Evolutionary conservation across 768 basidiomycete species (phyloP), one percentile per base, ranked within the genome.

Genomic region (Pisolithus tinctorius): DNA sequence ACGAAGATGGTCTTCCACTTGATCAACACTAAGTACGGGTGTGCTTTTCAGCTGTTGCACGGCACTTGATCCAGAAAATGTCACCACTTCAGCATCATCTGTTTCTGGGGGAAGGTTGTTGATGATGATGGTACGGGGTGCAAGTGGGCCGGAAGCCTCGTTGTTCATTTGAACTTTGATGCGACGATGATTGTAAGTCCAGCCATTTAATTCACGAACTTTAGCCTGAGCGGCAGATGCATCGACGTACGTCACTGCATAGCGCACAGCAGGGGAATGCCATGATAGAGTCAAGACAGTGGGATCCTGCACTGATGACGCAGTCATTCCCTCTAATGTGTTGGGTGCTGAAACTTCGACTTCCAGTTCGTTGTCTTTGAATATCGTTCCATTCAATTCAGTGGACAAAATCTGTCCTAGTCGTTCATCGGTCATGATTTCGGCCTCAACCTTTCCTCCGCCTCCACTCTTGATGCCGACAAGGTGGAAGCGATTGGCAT

Each of bases 311-410:
- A 6, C 14, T 4, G 42, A 43, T 43, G 62, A 42, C 14, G 20
- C 20, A 23, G 43, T 27, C 43, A 29, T 45, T 14, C 43, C 43
- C 16, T 14, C 43, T 16, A 45, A 16, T 26, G 25, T 23, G 16
- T 17, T 29, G 9, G 13, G 13, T 7, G 43, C 29, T 16, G 43
- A 45, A 1, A 16, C 13, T 17, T 45, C 43, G 26, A 45, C 16
- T n/a, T 45, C 26, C 27, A 45, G n/a, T 29, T 4, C 29, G 9
- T 2, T 27, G 2, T 74, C 67, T 5, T 73, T 66, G 50, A 83
- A 79, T 29, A 76, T 72, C 47, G 73, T 63, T 3, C 72, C 79
- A 43, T 82, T 74, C 9, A 83, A 66, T 3, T 70, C 74, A 14
- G 58, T 27, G 4, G 74, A 70, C 17, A 82, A 63, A 0, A 63